Conservation (phyloP, 2,329 filamentous ascomycete genomes). For the Chaetomiaceae sp. region DNA sequence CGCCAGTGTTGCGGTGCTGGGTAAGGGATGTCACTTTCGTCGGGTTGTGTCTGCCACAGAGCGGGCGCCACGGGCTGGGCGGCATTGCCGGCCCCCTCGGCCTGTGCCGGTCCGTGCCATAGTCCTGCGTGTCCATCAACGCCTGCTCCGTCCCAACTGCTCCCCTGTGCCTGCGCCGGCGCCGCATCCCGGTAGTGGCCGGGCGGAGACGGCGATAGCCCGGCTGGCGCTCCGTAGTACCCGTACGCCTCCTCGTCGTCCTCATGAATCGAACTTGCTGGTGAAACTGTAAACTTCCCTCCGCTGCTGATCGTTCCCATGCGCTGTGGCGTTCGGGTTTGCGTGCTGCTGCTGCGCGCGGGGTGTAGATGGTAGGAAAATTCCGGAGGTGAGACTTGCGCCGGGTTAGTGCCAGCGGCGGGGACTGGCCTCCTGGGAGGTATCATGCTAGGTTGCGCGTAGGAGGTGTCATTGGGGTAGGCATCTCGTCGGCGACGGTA, state of each 20-base stretch:
- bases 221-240: background rate
- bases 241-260: slow-evolving; percentile 8
- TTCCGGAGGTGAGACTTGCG: background rate
- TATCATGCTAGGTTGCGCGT: background rate
- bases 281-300: slow-evolving; percentile 20
- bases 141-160: background rate
- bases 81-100: background rate
- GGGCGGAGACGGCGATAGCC: slow-evolving; percentile 9
- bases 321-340: slow-evolving; percentile 10
- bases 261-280: slow-evolving; percentile 24
- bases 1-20: slow-evolving; percentile 13
- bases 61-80: background rate
- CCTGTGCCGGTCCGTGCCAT: background rate
- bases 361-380: background rate
- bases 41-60: slow-evolving; percentile 9
- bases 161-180: background rate
- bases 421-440: background rate
- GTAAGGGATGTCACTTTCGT: slow-evolving; percentile 13
- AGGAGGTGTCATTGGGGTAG: background rate
- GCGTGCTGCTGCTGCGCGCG: slow-evolving; percentile 2
- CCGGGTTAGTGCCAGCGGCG: background rate
- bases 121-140: background rate
- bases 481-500: slow-evolving; percentile 2
- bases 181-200: background rate
- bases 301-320: slow-evolving; percentile 19